phyloP scores from a whole-genome alignment of 495 filamentous ascomycete genomes.

The Daldinia childiae region DNA sequence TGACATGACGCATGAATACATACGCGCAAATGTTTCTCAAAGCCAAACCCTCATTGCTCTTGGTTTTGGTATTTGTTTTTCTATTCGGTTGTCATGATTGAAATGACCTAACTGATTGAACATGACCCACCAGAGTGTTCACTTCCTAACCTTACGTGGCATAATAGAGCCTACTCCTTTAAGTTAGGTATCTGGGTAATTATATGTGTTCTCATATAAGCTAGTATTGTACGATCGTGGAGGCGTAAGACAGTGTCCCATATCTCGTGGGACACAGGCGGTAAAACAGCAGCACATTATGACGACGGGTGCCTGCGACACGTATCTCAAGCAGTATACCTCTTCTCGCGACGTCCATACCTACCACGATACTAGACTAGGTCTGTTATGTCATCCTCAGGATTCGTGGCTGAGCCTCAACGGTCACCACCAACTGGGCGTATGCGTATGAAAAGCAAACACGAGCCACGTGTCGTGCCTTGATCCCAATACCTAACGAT shows the following conservation, averaged over 20 bases:
- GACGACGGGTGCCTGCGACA: background rate
- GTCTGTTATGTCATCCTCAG: background rate
- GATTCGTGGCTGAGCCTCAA: background rate
- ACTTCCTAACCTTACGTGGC: background rate
- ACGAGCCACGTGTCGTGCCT: background rate
- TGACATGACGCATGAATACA: too few relatives aligned
- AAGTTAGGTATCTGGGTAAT: too few relatives aligned
- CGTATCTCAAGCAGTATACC: background rate
- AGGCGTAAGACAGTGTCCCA: background rate
- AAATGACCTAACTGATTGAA: too few relatives aligned
- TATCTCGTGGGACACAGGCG: background rate
- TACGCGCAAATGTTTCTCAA: too few relatives aligned
- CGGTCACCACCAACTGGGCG: background rate
- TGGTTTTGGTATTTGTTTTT: too few relatives aligned
- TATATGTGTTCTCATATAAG: too few relatives aligned
- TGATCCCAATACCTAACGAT: too few relatives aligned
- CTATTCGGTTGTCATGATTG: too few relatives aligned
- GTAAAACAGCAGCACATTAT: background rate
- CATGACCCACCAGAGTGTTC: background rate
- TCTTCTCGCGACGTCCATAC: background rate
- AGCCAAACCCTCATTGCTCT: too few relatives aligned
- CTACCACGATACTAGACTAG: background rate
- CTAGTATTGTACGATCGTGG: background rate
- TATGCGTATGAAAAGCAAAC: background rate
- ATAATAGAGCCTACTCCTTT: background rate